Evolutionary conservation across 2,329 filamentous ascomycete genomes (phyloP).

Genomic region (Aspergillus novoparasiticus): DNA sequence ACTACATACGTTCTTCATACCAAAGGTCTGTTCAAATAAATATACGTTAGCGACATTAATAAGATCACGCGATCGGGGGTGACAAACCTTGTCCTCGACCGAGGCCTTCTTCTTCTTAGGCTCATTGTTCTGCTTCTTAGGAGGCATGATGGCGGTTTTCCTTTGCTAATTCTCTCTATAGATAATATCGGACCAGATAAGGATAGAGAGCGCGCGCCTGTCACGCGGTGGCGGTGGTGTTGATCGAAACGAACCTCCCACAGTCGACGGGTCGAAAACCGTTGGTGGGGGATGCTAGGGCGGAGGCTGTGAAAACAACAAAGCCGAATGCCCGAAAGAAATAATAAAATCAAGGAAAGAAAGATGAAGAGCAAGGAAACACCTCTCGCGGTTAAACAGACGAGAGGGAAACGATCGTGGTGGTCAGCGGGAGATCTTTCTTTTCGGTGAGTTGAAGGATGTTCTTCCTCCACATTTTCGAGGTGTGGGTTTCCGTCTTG

Average conservation of each 20-base stretch:
- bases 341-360: neutral
- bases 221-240: conserved; percentile 1
- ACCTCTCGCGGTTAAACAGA: neutral
- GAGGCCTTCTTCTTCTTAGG: conserved; percentile 52
- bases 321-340: neutral
- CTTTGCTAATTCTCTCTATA: conserved; percentile 9
- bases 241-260: conserved; percentile 4
- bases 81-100: conserved; percentile 75
- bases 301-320: neutral
- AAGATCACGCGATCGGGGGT: neutral
- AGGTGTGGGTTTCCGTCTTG: conserved; percentile 26
- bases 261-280: conserved; percentile 7
- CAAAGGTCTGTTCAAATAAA: conserved; percentile 68
- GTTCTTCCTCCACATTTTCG: conserved; percentile 36
- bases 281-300: conserved; percentile 1
- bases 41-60: conserved; percentile 1
- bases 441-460: conserved; percentile 12
- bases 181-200: conserved; percentile 17
- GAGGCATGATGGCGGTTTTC: conserved; percentile 47
- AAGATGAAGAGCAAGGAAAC: neutral
- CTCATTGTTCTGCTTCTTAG: conserved; percentile 48
- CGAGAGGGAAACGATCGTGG: conserved; percentile 4
- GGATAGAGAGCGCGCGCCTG: conserved; percentile 3
- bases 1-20: conserved; percentile 84
- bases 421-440: neutral